Base-by-base conservation (phyloP, 2,329 filamentous ascomycete species). In the Alternaria sp. region DNA sequence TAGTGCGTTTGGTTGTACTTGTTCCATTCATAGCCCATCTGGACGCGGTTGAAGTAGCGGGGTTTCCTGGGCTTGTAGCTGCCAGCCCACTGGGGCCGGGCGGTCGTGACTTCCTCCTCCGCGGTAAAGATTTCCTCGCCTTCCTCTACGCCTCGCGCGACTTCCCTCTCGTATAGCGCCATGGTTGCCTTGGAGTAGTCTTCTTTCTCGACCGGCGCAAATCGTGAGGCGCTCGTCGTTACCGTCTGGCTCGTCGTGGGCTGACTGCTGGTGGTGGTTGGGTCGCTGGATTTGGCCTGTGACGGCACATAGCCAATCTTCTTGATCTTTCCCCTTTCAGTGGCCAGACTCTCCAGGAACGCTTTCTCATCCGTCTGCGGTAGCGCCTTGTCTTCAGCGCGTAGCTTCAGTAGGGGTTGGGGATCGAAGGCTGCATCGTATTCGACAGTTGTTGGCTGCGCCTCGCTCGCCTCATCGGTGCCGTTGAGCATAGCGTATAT, bases 1-100 rank as follows among this genome's bases (percentile, higher is more conserved):
- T 99, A 99, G 81, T 99, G 96, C 12, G 96, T 99, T 82, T 99
- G 96, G 77, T 99, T 99, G 86, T 99, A 99, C 81, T 99, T 99
- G 85, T 99, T 99, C 96, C 96, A 99, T 80, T 99, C 96, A 80
- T 98, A 99, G 57, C 96, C 96, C 92, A 97, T 97, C 80, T 97
- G 94, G 50, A 98, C 94, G 44, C 96, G 91, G 78, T 98, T 98
- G 86, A 99, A 99, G 82, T 97, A 98, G 63, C 91, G 89, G 12
- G 96, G 96, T 81, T 98, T 99, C 67, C 96, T 88, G 8, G 95
- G 93, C 43, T 91, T 88, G 80, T 97, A 91, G 80, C 95, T 93
- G 76, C 89, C 89, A 6, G 91, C 90, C 93, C 93, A 97, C 67
- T 90, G 87, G 5, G 93, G 90, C 68, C 89, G 89, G 4, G 86